Percentiles rank a stretch among this genome's conserved stretches.
Conservation (phyloP, 495 filamentous ascomycete species). For the Xylaria longipes region DNA sequence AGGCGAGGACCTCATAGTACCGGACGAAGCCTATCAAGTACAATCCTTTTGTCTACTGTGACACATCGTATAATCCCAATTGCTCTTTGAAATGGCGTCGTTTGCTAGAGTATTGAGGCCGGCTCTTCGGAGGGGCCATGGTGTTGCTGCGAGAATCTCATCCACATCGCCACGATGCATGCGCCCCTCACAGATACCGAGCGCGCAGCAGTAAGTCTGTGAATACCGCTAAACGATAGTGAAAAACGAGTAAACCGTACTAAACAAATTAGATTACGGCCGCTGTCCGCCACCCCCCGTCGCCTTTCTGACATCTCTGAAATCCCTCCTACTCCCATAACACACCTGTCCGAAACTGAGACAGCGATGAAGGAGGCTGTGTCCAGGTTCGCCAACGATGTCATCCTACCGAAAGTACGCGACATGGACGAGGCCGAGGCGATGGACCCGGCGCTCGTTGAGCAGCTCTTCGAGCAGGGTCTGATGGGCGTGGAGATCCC, state of each 20-base stretch:
- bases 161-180: slow-evolving; percentile 51
- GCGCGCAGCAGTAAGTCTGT: slow-evolving; percentile 50
- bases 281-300: slow-evolving; percentile 72
- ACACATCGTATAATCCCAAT: neutral
- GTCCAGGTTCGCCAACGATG: slow-evolving; percentile 86
- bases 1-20: neutral
- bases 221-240: neutral
- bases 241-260: slow-evolving; percentile 16
- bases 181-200: slow-evolving; percentile 39
- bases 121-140: slow-evolving; percentile 61
- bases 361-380: slow-evolving; percentile 86
- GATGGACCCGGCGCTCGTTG: slow-evolving; percentile 89
- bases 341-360: slow-evolving; percentile 91
- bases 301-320: slow-evolving; percentile 69
- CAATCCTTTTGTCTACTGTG: neutral
- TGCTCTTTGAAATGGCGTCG: slow-evolving; percentile 65
- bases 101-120: slow-evolving; percentile 72
- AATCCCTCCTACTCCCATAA: slow-evolving; percentile 89
- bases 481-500: slow-evolving; percentile 98
- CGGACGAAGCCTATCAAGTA: neutral
- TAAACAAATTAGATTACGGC: slow-evolving; percentile 50
- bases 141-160: slow-evolving; percentile 54
- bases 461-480: slow-evolving; percentile 95
- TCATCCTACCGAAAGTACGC: slow-evolving; percentile 88
- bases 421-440: slow-evolving; percentile 97